Base-by-base conservation (phyloP, 768 basidiomycete genomes). In the Fomitopsis pulvina region DNA sequence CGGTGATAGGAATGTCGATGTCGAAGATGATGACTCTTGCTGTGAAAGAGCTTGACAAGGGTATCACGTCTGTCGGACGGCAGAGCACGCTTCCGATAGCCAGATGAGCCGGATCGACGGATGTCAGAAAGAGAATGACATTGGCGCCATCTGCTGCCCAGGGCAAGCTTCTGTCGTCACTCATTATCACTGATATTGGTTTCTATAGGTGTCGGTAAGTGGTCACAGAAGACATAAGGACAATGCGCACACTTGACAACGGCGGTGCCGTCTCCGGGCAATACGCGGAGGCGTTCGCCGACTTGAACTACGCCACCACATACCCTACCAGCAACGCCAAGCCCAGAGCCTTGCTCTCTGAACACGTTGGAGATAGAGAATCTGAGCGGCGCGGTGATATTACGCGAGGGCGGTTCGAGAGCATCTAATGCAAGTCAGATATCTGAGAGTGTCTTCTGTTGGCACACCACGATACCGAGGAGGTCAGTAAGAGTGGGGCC, bases 351-450 rank as follows among this genome's bases (percentile, higher is more conserved):
- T 60, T 86, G 85, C 3, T 89, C 87, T 66, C 85, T 94, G 75
- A 95, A 98, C 3, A 98, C 90, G 63, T 99, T 98, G 11, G 92
- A 87, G 20, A 98, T 79, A 0, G 96, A 96, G 40, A 97, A 74
- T 30, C 96, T 80, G 21, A 95, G 66, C 0, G 94, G 85, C 0
- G 81, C 75, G 2, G 75, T 72, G 41, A 94, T 82, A 46, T 92
- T 85, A 41, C 94, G 76, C 7, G 70, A 60, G 0, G 94, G 94
- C 0, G 92, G 89, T 51, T 89, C 87, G 37, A 96, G 67, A 51
- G 76, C 68, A 68, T 96, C 93, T 92, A 52, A n/a, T 40, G 26
- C 25, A 52, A 3, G 5, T 28, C 14, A 39, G 28, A 10, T 22
- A n/a, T 8, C 6, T 6, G 42, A 44, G 22, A 34, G 10, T n/a